phyloP scores from a whole-genome alignment of 2,329 filamentous ascomycete species.

The Ascomycota sp. region DNA sequence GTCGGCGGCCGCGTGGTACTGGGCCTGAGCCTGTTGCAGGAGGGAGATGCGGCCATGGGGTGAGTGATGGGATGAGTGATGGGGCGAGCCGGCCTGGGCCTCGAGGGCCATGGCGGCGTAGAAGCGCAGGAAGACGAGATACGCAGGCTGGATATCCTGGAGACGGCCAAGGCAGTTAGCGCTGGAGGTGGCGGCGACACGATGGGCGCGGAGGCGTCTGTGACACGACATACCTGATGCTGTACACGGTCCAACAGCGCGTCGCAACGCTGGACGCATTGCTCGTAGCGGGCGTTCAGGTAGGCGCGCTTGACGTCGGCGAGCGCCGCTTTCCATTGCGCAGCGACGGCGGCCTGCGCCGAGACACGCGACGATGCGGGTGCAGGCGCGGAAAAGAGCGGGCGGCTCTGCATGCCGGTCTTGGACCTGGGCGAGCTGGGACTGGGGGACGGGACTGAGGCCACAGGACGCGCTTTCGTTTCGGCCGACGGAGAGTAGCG shows the following conservation, averaged over 20 bases:
- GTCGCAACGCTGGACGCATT: slow-evolving; percentile 30
- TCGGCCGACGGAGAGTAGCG: no score
- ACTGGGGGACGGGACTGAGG: no score
- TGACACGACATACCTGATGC: slow-evolving; percentile 7
- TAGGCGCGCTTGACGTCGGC: slow-evolving; percentile 34
- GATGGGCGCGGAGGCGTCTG: background rate
- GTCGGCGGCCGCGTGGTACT: slow-evolving; percentile 27
- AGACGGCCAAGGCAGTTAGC: slow-evolving; percentile 3
- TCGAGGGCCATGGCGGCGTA: slow-evolving; percentile 41
- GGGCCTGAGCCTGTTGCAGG: slow-evolving; percentile 27
- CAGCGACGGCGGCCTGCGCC: slow-evolving; percentile 20
- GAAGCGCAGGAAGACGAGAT: slow-evolving; percentile 38
- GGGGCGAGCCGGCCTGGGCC: slow-evolving; percentile 29
- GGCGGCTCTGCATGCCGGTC: no score
- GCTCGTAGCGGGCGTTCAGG: slow-evolving; percentile 26
- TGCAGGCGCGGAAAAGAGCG: slow-evolving; percentile 2
- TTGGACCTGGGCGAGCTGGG: no score
- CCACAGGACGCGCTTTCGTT: no score
- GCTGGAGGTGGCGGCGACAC: background rate
- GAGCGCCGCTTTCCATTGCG: slow-evolving; percentile 31
- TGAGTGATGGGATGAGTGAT: slow-evolving; percentile 22
- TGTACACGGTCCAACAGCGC: slow-evolving; percentile 30
- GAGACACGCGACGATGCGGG: slow-evolving; percentile 6
- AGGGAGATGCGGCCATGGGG: slow-evolving; percentile 25
- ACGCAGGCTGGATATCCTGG: slow-evolving; percentile 26